phyloP scores from a whole-genome alignment of 177 flowering plant species.

The Vitis hybrid region DNA sequence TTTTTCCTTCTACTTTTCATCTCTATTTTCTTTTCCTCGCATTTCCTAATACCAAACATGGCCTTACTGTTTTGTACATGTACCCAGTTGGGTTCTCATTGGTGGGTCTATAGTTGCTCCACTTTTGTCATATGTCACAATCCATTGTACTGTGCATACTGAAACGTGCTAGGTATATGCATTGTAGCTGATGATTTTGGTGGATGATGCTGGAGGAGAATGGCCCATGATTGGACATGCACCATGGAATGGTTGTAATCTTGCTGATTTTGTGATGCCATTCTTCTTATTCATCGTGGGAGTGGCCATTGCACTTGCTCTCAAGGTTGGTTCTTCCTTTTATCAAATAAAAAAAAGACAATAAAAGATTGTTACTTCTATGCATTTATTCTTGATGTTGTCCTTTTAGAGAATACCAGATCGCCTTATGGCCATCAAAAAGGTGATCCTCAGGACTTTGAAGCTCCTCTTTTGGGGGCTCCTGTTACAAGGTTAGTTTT shows the following conservation, averaged over 20 bases:
- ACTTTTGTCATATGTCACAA: not conserved
- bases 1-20: too few species aligned
- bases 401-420: constrained; percentile 47
- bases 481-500: constrained; percentile 62
- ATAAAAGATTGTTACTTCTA: not conserved
- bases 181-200: constrained; percentile 79
- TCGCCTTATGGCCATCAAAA: constrained; percentile 34
- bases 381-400: constrained; percentile 8
- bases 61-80: too few species aligned
- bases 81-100: not conserved
- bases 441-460: constrained; percentile 52
- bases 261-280: constrained; percentile 90
- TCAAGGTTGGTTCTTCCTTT: constrained; percentile 46
- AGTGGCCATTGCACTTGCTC: constrained; percentile 71
- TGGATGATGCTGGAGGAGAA: constrained; percentile 84
- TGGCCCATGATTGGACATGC: constrained; percentile 78
- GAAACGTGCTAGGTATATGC: not conserved
- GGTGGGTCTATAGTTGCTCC: not conserved
- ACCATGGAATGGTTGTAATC: constrained; percentile 84
- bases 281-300: constrained; percentile 86
- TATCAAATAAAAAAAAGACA: not conserved
- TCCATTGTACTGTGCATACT: too few species aligned
- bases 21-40: too few species aligned
- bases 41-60: too few species aligned
- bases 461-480: constrained; percentile 85